These are phyloP conservation scores for Grigorovia humatica DNA, from an alignment of 805 yeast genomes.

Conservation along the genomic window DNA sequence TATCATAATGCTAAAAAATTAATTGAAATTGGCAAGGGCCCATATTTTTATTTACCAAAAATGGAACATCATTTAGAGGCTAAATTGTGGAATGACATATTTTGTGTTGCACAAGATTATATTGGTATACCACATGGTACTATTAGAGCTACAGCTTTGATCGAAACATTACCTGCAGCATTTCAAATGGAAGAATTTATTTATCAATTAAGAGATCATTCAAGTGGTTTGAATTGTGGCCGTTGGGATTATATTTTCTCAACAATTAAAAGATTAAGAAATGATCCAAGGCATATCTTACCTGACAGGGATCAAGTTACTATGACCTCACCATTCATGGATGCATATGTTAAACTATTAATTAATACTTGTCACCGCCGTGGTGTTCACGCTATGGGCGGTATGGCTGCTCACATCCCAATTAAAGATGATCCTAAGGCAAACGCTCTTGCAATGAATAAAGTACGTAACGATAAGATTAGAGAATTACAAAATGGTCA, in stretches of 20 bases:
- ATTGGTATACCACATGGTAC: conserved; percentile 63
- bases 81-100: conserved; percentile 72
- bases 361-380: conserved; percentile 67
- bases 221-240: conserved; percentile 77
- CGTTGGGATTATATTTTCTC: conserved; percentile 85
- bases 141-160: conserved; percentile 69
- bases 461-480: conserved; percentile 64
- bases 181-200: conserved; percentile 81
- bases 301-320: conserved; percentile 77
- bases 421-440: conserved; percentile 58
- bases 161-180: conserved; percentile 78
- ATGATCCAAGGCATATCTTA: conserved; percentile 52
- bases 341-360: conserved; percentile 50
- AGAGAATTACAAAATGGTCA: conserved; percentile 72
- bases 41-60: conserved; percentile 75
- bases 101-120: conserved; percentile 65
- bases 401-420: conserved; percentile 85
- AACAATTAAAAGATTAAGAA: conserved; percentile 65
- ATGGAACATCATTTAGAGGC: conserved; percentile 84
- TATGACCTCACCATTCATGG: conserved; percentile 75
- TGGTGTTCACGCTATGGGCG: conserved; percentile 82
- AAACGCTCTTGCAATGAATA: conserved; percentile 57
- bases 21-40: conserved; percentile 59
- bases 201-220: conserved; percentile 65
- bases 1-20: conserved; percentile 61